These are phyloP conservation scores for Daedaleopsis sinensis DNA, from an alignment of 768 basidiomycete species.

Conservation along the genomic window DNA sequence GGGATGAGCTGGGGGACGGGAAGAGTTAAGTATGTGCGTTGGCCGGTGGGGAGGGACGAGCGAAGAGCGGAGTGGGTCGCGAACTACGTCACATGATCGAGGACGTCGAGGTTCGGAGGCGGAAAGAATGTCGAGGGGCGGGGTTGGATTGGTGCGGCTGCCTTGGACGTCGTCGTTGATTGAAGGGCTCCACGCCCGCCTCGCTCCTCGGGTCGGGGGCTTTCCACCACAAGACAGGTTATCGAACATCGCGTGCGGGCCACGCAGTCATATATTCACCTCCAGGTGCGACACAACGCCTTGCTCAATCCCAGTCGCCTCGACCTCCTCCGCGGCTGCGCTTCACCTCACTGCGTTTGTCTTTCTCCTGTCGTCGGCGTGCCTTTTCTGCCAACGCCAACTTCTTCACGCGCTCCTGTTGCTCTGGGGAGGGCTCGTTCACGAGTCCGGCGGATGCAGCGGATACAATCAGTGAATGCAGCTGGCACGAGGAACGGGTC, in stretches of 20 bases:
- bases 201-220: neutral
- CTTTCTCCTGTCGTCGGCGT: slow-evolving; percentile 53
- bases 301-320: slow-evolving; percentile 25
- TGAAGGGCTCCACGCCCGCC: slow-evolving; percentile 5
- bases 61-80: slow-evolving; percentile 3
- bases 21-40: slow-evolving; percentile 1
- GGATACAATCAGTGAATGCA: slow-evolving; percentile 52
- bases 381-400: slow-evolving; percentile 50
- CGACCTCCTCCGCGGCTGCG: slow-evolving; percentile 28
- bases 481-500: slow-evolving; percentile 39
- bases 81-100: slow-evolving; percentile 20
- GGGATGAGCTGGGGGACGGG: neutral
- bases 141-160: slow-evolving; percentile 6
- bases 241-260: neutral
- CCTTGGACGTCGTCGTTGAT: neutral
- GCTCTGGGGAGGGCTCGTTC: slow-evolving; percentile 57
- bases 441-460: slow-evolving; percentile 50
- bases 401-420: slow-evolving; percentile 54
- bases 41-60: slow-evolving; percentile 6
- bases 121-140: slow-evolving; percentile 5
- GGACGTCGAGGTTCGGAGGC: neutral
- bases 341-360: slow-evolving; percentile 54
- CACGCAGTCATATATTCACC: neutral
- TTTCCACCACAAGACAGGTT: neutral
- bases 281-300: too few species aligned